Evolutionary conservation across 306 rosid species (phyloP).

Genomic region (Rubus idaeus): DNA sequence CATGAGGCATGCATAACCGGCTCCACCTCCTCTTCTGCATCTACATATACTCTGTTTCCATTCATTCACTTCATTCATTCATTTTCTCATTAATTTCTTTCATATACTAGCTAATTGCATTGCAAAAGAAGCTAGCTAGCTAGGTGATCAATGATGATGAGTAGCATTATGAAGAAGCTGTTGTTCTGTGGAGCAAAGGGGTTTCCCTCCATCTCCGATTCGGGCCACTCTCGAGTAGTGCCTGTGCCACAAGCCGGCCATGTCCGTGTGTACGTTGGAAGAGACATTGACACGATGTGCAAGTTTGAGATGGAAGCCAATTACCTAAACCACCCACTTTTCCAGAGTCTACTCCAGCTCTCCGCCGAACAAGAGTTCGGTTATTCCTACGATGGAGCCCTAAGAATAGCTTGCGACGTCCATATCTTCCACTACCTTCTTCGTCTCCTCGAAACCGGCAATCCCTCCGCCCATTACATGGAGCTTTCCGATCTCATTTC

Average conservation of each 20-base stretch:
- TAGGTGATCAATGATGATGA: not conserved
- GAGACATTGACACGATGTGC: not conserved
- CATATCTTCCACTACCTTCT: not conserved
- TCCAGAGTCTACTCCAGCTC: not conserved
- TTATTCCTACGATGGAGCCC: slow-evolving; percentile 2
- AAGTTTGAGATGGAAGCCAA: not conserved
- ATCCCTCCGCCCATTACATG: not conserved
- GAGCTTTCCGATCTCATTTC: slow-evolving; percentile 3
- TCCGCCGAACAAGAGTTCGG: not conserved
- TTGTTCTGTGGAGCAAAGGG: not conserved
- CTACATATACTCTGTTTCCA: not conserved
- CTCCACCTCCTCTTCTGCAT: not conserved
- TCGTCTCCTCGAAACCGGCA: not conserved
- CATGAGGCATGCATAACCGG: not conserved
- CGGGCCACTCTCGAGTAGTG: not conserved
- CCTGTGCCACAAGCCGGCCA: not conserved
- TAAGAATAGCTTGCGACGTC: not conserved
- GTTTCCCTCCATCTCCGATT: not conserved
- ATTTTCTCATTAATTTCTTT: not conserved
- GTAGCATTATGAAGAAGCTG: not conserved
- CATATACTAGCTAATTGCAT: no score
- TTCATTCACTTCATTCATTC: not conserved
- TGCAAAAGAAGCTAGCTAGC: not conserved
- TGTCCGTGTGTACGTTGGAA: not conserved
- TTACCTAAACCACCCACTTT: not conserved